Evolutionary conservation across 2,329 filamentous ascomycete species (phyloP).

Genomic region (Parastagonospora nodorum): DNA sequence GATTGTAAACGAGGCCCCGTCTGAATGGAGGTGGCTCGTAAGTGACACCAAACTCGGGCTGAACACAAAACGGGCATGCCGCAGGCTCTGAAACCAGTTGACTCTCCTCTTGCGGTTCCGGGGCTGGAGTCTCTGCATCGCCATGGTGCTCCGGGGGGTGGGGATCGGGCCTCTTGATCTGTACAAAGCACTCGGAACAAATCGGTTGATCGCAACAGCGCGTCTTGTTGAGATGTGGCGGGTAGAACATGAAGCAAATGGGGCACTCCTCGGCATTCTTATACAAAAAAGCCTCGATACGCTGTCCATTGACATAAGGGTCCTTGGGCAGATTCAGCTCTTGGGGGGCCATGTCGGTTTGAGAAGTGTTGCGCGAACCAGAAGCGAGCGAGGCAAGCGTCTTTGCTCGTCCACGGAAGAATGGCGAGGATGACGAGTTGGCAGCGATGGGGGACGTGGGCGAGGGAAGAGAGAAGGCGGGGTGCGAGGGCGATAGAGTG

Average conservation of each 20-base stretch:
- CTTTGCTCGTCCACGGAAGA: slow-evolving; percentile 83
- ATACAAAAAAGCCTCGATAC: slow-evolving; percentile 90
- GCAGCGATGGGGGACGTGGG: slow-evolving; percentile 59
- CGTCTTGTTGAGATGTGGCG: slow-evolving; percentile 90
- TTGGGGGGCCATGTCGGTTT: slow-evolving; percentile 72
- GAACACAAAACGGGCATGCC: slow-evolving; percentile 91
- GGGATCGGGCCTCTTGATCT: slow-evolving; percentile 93
- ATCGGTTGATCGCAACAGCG: slow-evolving; percentile 95
- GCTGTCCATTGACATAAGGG: slow-evolving; percentile 91
- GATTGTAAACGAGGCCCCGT: slow-evolving; percentile 74
- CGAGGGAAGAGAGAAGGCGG: slow-evolving; percentile 65
- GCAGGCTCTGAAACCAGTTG: slow-evolving; percentile 89
- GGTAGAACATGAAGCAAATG: slow-evolving; percentile 96
- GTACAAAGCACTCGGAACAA: slow-evolving; percentile 98
- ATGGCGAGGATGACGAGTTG: slow-evolving; percentile 52
- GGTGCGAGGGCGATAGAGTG: slow-evolving; percentile 64
- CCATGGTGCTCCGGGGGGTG: slow-evolving; percentile 79
- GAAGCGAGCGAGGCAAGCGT: slow-evolving; percentile 83
- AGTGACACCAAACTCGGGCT: slow-evolving; percentile 94
- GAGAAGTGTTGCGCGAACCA: slow-evolving; percentile 73
- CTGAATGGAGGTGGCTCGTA: slow-evolving; percentile 90
- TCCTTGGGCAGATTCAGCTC: slow-evolving; percentile 82
- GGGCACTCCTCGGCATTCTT: slow-evolving; percentile 90
- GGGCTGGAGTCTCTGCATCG: slow-evolving; percentile 46
- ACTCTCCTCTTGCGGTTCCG: slow-evolving; percentile 57